Conservation (phyloP, 768 basidiomycete genomes). For the Rhodosporidiobolus sp. region DNA sequence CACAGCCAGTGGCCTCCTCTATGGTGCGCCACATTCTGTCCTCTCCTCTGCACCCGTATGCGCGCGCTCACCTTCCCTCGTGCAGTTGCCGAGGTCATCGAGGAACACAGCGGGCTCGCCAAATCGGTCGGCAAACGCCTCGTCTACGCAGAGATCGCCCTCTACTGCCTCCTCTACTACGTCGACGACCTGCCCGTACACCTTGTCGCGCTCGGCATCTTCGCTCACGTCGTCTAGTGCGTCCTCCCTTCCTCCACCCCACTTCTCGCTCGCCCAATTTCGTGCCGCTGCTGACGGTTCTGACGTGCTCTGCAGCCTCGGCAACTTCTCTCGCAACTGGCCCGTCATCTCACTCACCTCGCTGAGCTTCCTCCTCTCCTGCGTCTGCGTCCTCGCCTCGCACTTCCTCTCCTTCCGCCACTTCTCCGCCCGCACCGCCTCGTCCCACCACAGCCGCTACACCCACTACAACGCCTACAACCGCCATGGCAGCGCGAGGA, state of each 20-base stretch:
- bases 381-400: constrained; percentile 75
- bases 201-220: constrained; percentile 71
- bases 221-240: constrained; percentile 82
- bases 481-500: constrained; percentile 1
- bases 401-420: constrained; percentile 98
- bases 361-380: constrained; percentile 76
- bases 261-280: not conserved
- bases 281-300: not conserved
- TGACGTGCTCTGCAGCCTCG: constrained; percentile 10
- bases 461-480: constrained; percentile 32
- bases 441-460: constrained; percentile 20
- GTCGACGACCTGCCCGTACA: constrained; percentile 74
- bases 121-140: constrained; percentile 77
- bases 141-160: constrained; percentile 61
- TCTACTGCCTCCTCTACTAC: constrained; percentile 74
- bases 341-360: constrained; percentile 90
- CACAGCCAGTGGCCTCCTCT: constrained; percentile 84
- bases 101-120: constrained; percentile 80
- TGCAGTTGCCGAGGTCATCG: constrained; percentile 66
- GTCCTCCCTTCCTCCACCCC: constrained; percentile 42
- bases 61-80: not conserved
- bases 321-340: constrained; percentile 87
- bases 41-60: constrained; percentile 57
- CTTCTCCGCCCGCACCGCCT: constrained; percentile 58
- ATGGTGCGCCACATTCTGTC: constrained; percentile 48